A percentile compares a stretch with the other conserved stretches of the same genome.
Conservation (phyloP, 2,329 filamentous ascomycete species). For the Akanthomyces lecanii region DNA sequence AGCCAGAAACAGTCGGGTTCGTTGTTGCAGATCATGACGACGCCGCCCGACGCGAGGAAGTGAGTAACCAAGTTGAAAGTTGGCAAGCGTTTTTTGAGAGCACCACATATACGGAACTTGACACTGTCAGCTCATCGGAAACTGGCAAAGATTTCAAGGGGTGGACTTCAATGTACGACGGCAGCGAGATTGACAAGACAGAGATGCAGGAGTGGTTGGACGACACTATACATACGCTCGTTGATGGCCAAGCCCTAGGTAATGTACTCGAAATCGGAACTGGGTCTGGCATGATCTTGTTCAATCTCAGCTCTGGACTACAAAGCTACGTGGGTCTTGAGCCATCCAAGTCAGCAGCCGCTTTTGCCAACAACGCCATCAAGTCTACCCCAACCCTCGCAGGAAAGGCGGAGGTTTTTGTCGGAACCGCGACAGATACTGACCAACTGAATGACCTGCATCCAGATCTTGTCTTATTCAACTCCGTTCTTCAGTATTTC, state of each 20-base stretch:
- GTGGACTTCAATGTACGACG: conserved; percentile 33
- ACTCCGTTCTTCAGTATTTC: conserved; percentile 20
- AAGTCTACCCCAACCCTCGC: conserved; percentile 16
- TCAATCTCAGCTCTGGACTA: conserved; percentile 24
- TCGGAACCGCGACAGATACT: conserved; percentile 24
- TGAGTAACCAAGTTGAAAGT: conserved; percentile 17
- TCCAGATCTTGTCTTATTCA: conserved; percentile 23
- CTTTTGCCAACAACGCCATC: conserved; percentile 21
- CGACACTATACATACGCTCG: conserved; percentile 26
- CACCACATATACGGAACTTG: conserved; percentile 20
- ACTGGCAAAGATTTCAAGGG: conserved; percentile 28
- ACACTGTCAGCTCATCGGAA: conserved; percentile 7
- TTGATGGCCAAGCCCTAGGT: conserved; percentile 14
- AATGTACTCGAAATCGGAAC: conserved; percentile 30
- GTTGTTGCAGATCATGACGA: conserved; percentile 9
- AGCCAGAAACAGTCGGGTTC: conserved; percentile 16
- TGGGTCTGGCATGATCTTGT: conserved; percentile 30
- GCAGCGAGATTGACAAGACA: conserved; percentile 22
- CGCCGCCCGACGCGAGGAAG: conserved; percentile 5
- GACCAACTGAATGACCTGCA: not conserved
- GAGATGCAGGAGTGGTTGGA: conserved; percentile 33
- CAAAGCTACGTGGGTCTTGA: conserved; percentile 28
- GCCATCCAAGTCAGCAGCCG: conserved; percentile 22
- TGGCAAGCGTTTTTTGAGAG: conserved; percentile 23
- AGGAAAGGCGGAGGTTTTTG: conserved; percentile 19